Percentiles rank a stretch among this genome's conserved stretches.
These are phyloP conservation scores for Cornus controversa DNA, from an alignment of 148 eudicot species.

Conservation along the genomic window DNA sequence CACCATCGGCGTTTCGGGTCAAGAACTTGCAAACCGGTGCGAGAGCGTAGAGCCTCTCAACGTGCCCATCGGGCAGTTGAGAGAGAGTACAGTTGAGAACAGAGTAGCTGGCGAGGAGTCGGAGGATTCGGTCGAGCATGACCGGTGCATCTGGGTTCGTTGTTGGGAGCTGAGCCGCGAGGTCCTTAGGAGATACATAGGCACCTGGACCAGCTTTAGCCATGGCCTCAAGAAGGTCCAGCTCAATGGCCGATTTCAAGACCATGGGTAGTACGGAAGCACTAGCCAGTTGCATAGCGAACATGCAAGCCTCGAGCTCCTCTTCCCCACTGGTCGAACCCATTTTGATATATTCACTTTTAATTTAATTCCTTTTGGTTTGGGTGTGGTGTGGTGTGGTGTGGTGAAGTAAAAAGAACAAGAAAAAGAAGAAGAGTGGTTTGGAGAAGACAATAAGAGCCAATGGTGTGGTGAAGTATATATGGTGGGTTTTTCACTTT, in stretches of 20 bases:
- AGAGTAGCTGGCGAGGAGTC: constrained; percentile 68
- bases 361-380: too few species aligned
- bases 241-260: constrained; percentile 74
- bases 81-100: constrained; percentile 46
- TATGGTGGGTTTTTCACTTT: not conserved
- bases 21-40: constrained; percentile 77
- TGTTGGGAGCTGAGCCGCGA: constrained; percentile 60
- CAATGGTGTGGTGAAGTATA: too few species aligned
- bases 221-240: constrained; percentile 79
- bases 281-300: constrained; percentile 76
- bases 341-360: constrained; percentile 32
- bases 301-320: constrained; percentile 52
- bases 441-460: too few species aligned
- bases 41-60: constrained; percentile 64
- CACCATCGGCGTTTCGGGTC: constrained; percentile 75
- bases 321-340: constrained; percentile 35
- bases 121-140: constrained; percentile 82
- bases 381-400: too few species aligned
- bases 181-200: constrained; percentile 55
- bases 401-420: too few species aligned
- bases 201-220: constrained; percentile 60
- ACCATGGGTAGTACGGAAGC: constrained; percentile 91
- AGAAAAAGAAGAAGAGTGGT: too few species aligned
- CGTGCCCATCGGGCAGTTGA: constrained; percentile 43
- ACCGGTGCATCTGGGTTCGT: constrained; percentile 63